Evolutionary conservation across 2,329 filamentous ascomycete genomes (phyloP).

Genomic region (Nigrospora oryzae): DNA sequence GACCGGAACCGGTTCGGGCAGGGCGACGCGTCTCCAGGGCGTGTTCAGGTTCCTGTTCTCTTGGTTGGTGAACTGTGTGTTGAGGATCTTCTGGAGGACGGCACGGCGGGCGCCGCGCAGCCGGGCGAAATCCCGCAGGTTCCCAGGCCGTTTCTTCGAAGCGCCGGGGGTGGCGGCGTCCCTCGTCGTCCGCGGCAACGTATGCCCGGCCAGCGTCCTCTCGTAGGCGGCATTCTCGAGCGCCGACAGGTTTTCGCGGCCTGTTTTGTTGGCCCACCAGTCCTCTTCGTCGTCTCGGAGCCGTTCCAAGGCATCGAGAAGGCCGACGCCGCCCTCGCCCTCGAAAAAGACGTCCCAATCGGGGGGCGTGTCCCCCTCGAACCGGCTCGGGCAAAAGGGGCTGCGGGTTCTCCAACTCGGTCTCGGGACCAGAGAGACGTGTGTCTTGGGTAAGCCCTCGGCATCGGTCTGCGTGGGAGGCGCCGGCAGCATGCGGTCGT

Average conservation of each 20-base stretch:
- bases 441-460: too few relatives aligned
- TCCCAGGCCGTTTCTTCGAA: too few relatives aligned
- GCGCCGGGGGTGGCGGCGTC: background rate
- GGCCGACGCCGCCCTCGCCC: too few relatives aligned
- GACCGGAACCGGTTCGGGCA: conserved; percentile 19
- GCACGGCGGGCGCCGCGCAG: conserved; percentile 35
- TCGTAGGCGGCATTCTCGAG: background rate
- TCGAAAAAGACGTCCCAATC: too few relatives aligned
- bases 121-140: background rate
- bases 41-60: conserved; percentile 28
- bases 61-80: conserved; percentile 20
- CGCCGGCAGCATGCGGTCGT: conserved; percentile 9
- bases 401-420: too few relatives aligned
- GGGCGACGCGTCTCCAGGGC: conserved; percentile 25
- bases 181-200: background rate
- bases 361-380: too few relatives aligned
- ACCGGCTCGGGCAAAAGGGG: too few relatives aligned
- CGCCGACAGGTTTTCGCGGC: background rate
- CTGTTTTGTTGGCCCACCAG: too few relatives aligned
- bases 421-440: too few relatives aligned
- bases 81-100: conserved; percentile 33
- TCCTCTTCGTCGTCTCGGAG: too few relatives aligned
- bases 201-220: background rate
- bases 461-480: conserved; percentile 1
- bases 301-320: too few relatives aligned